A percentile compares a stretch with the other conserved stretches of the same genome.
Conservation (phyloP, 495 filamentous ascomycete species). For the Podospora pseudopauciseta region DNA sequence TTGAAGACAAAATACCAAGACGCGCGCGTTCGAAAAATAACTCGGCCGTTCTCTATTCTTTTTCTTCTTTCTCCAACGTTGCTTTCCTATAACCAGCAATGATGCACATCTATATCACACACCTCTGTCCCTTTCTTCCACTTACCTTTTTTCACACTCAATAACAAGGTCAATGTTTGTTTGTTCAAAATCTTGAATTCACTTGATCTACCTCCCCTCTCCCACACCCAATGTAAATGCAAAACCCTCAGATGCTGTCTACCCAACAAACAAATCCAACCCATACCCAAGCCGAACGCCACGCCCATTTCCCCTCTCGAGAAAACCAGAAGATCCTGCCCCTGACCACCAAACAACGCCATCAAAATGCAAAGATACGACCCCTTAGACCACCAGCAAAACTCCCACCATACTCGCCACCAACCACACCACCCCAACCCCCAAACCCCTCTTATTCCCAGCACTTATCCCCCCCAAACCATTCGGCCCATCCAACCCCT, state of each 20-base stretch:
- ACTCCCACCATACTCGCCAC: neutral
- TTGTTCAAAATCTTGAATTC: neutral
- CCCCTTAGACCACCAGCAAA: neutral
- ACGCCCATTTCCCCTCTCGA: neutral
- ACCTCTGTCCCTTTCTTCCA: neutral
- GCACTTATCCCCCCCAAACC: neutral
- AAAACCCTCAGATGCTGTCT: neutral
- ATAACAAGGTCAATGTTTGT: neutral
- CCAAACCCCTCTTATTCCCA: neutral
- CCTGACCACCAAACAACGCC: neutral
- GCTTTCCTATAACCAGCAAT: too few relatives aligned
- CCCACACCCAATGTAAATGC: neutral
- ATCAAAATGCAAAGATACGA: neutral
- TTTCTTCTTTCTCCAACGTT: too few relatives aligned
- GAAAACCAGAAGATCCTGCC: neutral
- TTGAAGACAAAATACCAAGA: too few relatives aligned
- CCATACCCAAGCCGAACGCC: neutral
- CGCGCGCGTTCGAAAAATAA: too few relatives aligned
- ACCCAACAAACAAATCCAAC: neutral
- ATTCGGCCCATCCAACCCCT: conserved; percentile 28
- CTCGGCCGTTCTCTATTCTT: too few relatives aligned
- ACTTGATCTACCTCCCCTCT: neutral
- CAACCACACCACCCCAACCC: neutral
- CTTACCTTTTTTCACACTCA: neutral
- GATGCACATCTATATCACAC: too few relatives aligned